A percentile compares a stretch with the other conserved stretches of the same genome.
These are phyloP conservation scores for Krasilnikovozyma curviuscula DNA, from an alignment of 768 basidiomycete genomes.

Conservation along the genomic window DNA sequence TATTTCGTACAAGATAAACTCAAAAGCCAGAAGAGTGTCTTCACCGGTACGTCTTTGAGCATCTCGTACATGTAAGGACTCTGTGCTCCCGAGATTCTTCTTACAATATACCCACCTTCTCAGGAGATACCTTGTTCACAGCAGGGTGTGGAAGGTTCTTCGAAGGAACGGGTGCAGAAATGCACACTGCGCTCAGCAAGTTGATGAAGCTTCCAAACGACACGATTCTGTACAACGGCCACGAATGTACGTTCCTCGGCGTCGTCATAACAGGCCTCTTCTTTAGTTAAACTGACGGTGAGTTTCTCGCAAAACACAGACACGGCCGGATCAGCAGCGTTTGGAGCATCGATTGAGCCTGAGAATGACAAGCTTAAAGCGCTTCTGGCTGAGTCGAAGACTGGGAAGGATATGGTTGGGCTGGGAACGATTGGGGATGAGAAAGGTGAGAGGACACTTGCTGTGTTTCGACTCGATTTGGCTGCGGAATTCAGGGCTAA, in stretches of 20 bases:
- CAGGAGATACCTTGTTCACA: slow-evolving; percentile 12
- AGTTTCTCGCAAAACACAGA: too few relatives aligned
- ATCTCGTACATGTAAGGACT: too few relatives aligned
- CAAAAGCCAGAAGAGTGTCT: slow-evolving; percentile 3
- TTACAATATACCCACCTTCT: too few relatives aligned
- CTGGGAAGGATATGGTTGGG: background rate
- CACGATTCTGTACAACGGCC: slow-evolving; percentile 6
- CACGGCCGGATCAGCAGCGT: slow-evolving; percentile 4
- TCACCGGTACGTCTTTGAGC: too few relatives aligned
- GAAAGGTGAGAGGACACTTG: too few relatives aligned
- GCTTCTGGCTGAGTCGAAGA: background rate
- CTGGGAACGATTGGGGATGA: slow-evolving; percentile 11
- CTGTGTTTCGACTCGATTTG: too few relatives aligned
- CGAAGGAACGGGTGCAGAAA: slow-evolving; percentile 8
- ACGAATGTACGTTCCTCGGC: too few relatives aligned
- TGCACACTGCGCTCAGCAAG: slow-evolving; percentile 6
- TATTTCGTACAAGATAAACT: slow-evolving; percentile 2
- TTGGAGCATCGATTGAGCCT: slow-evolving; percentile 9
- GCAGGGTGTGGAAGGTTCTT: slow-evolving; percentile 12
- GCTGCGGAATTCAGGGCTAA: too few relatives aligned
- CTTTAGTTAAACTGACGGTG: too few relatives aligned
- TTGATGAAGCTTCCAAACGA: slow-evolving; percentile 10
- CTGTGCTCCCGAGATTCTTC: too few relatives aligned
- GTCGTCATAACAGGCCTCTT: too few relatives aligned
- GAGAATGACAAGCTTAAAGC: background rate